Evolutionary conservation across 176 grass and related monocot species (phyloP), one percentile per base, ranked within the genome.

Genomic region (Raddia distichophylla): DNA sequence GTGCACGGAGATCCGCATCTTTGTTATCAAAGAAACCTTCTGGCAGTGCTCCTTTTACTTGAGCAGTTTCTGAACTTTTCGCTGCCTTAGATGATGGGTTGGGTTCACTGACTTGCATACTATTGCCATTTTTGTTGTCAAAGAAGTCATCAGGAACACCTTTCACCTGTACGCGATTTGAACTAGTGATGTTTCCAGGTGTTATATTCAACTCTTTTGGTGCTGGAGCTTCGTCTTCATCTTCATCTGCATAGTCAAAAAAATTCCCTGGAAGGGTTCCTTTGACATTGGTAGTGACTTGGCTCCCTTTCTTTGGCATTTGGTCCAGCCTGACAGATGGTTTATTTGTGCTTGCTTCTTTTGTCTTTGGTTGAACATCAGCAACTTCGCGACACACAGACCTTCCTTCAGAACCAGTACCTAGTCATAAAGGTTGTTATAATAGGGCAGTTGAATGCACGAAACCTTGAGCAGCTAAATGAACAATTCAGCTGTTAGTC

Each of bases 21-120:
- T 95, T 95, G 87, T 96, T 99, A 88, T 99, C 97, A 49, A 99
- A 99, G 78, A 99, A 99, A 11, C 97, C 93, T 99, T 99, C 93
- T 18, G 96, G 96, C 67, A 99, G 80, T 7, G 82, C 79, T 76
- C 69, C 75, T 85, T 93, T 93, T 76, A 15, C 78, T 91, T 91
- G 73, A 73, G 87, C 54, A 15, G 61, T 76, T 81, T 82, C 79
- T 64, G 71, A 12, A 71, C 65, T 75, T 12, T 83, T 89, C 44
- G 12, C 33, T 20, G 50, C 70, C 77, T 84, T 77, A 64, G 73
- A 85, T 6, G 40, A 69, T 68, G 82, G 69, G 77, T 61, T 79
- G 37, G 68, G 55, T 77, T 93, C 87, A 42, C 68, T 91, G 33
- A 60, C 56, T 44, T 90, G 86, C 46, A 68, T 88, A 59, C 5